phyloP scores from a whole-genome alignment of 192 early-diverging fungal species.

The Mortierella hygrophila region DNA sequence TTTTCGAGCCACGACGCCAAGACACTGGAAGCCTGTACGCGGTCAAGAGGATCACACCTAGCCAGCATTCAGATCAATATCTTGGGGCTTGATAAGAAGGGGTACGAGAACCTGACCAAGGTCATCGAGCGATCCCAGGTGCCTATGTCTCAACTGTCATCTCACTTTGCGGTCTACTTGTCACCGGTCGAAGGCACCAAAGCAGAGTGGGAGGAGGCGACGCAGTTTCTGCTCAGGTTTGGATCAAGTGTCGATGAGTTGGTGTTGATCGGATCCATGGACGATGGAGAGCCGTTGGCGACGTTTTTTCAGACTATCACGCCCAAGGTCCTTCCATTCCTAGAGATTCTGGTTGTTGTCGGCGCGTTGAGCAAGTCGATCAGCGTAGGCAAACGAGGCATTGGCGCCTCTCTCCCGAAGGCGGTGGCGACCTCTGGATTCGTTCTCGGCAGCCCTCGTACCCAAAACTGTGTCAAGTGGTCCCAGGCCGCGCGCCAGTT shows the following conservation, averaged over 20 bases:
- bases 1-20: constrained; percentile 13
- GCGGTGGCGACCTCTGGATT: constrained; percentile 1
- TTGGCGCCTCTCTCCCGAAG: background rate
- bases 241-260: constrained; percentile 10
- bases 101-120: constrained; percentile 7
- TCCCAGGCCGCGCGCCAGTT: constrained; percentile 1
- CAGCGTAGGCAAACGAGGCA: background rate
- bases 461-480: background rate
- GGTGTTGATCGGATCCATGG: constrained; percentile 1
- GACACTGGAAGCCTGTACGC: constrained; percentile 26
- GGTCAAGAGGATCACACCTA: constrained; percentile 19
- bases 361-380: background rate
- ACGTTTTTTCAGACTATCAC: constrained; percentile 1
- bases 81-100: constrained; percentile 14
- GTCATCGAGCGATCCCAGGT: constrained; percentile 12
- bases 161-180: constrained; percentile 17
- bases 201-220: constrained; percentile 6
- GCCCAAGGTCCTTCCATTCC: background rate
- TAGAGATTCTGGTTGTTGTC: constrained; percentile 8
- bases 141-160: constrained; percentile 13
- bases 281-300: background rate
- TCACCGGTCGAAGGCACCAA: background rate
- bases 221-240: background rate
- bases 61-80: constrained; percentile 14
- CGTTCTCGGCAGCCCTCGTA: background rate